These are phyloP conservation scores for Erythrophleum fordii DNA, from an alignment of 306 rosid genomes.

Conservation along the genomic window DNA sequence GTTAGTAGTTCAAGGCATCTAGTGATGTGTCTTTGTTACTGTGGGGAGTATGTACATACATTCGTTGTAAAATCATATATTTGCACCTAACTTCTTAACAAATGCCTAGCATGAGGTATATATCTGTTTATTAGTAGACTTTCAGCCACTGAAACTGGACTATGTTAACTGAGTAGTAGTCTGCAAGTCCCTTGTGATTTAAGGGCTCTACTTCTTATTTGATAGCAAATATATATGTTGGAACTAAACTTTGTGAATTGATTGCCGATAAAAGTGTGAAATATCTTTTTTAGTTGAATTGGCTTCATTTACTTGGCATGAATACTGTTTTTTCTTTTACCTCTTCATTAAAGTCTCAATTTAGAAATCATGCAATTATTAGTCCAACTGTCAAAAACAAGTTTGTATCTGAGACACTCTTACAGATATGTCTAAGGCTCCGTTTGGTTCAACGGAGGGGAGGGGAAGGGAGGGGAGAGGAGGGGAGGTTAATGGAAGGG, in stretches of 20 bases:
- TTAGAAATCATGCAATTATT: not conserved
- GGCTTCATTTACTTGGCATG: not conserved
- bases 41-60: not conserved
- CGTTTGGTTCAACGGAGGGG: no score
- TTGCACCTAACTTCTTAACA: not conserved
- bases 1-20: slow-evolving; percentile 5
- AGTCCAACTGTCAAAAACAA: not conserved
- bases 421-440: not conserved
- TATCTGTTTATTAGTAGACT: not conserved
- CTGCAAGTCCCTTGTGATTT: not conserved
- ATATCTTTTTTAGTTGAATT: slow-evolving; percentile 22
- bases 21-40: not conserved
- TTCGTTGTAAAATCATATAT: not conserved
- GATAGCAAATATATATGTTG: not conserved
- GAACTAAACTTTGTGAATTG: not conserved
- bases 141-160: slow-evolving; percentile 10
- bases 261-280: not conserved
- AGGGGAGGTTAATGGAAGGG: no score
- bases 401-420: not conserved
- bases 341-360: not conserved
- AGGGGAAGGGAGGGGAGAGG: no score
- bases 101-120: not conserved
- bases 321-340: not conserved
- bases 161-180: slow-evolving; percentile 6
- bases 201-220: not conserved